Conservation (phyloP, 1,139 yeast genomes). For the Magnusiomyces suaveolens region DNA sequence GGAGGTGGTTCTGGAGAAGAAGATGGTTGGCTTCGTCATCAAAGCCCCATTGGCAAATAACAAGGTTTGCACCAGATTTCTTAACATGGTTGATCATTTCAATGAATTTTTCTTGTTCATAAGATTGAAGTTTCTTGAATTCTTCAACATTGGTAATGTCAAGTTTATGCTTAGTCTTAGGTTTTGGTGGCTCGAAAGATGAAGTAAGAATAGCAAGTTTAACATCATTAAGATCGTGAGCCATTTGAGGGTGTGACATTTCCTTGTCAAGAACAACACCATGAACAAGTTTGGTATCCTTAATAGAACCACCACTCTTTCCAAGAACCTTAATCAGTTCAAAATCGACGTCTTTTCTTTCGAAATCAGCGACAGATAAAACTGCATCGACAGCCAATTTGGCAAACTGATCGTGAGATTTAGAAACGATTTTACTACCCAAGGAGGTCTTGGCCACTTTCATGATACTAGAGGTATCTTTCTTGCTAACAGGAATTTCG, state of each 20-base stretch:
- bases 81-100: constrained; percentile 87
- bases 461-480: constrained; percentile 44
- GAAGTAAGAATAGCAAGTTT: constrained; percentile 91
- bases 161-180: constrained; percentile 94
- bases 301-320: constrained; percentile 88
- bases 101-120: constrained; percentile 82
- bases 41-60: constrained; percentile 99
- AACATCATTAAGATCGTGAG: constrained; percentile 67
- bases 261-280: constrained; percentile 95
- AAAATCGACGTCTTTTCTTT: constrained; percentile 90
- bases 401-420: constrained; percentile 87
- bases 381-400: constrained; percentile 97
- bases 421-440: constrained; percentile 92
- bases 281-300: constrained; percentile 71
- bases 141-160: constrained; percentile 90
- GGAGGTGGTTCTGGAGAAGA: constrained; percentile 73
- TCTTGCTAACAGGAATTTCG: constrained; percentile 36
- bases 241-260: constrained; percentile 98
- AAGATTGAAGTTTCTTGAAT: constrained; percentile 77
- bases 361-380: constrained; percentile 80
- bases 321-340: constrained; percentile 93
- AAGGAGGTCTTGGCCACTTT: constrained; percentile 91
- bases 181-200: constrained; percentile 99
- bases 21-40: constrained; percentile 98
- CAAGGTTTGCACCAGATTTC: constrained; percentile 87